A percentile compares a stretch with the other conserved stretches of the same genome.
These are phyloP conservation scores for Coffea canephora DNA, from an alignment of 257 asterid species.

Conservation along the genomic window DNA sequence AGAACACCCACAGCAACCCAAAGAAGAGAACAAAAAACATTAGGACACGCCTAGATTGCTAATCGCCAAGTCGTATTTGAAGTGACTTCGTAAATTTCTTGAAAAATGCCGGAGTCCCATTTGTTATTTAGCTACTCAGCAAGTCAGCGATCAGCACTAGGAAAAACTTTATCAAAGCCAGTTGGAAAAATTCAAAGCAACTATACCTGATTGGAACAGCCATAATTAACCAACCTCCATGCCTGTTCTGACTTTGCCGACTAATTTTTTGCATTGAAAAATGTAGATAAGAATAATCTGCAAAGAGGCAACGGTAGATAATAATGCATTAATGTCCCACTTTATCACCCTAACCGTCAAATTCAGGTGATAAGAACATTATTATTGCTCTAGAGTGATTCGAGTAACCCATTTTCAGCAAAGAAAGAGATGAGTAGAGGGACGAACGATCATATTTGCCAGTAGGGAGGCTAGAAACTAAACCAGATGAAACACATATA, in stretches of 20 bases:
- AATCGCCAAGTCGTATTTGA: not conserved
- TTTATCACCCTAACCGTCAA: not conserved
- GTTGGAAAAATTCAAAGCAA: slow-evolving; percentile 11
- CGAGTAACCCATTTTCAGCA: not conserved
- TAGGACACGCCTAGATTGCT: not conserved
- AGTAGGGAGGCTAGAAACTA: too few species aligned
- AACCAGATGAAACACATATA: too few species aligned
- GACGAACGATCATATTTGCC: too few species aligned
- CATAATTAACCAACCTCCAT: slow-evolving; percentile 1
- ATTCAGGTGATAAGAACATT: too few species aligned
- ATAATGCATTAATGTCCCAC: not conserved
- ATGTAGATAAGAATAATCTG: not conserved
- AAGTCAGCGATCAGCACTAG: too few species aligned
- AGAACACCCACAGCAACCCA: too few species aligned
- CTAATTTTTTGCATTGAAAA: not conserved
- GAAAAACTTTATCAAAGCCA: not conserved
- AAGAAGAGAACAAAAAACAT: not conserved
- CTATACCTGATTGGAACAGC: not conserved
- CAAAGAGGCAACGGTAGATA: not conserved
- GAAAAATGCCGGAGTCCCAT: not conserved
- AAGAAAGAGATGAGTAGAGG: too few species aligned
- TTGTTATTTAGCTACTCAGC: not conserved
- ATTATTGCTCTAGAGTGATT: too few species aligned
- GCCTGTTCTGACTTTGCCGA: slow-evolving; percentile 4
- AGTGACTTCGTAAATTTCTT: not conserved